Evolutionary conservation across 2,329 filamentous ascomycete species (phyloP).

Genomic region (Grosmannia penicillata): DNA sequence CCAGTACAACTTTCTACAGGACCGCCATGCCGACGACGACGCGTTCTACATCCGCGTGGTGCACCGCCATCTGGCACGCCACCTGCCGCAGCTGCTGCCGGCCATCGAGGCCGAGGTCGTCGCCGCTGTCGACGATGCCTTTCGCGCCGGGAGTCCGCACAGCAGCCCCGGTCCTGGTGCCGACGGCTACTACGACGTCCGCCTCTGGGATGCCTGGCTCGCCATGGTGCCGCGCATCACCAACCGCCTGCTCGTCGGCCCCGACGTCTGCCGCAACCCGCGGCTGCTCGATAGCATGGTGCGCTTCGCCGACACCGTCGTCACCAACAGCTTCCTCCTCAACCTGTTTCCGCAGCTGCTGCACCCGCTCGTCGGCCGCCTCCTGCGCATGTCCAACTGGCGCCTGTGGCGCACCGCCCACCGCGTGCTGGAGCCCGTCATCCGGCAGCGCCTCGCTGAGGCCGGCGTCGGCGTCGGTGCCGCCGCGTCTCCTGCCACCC

Average conservation of each 20-base stretch:
- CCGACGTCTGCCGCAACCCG: constrained; percentile 23
- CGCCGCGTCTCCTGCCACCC: no score
- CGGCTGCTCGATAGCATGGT: constrained; percentile 31
- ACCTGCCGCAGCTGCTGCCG: constrained; percentile 23
- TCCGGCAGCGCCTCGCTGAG: constrained; percentile 32
- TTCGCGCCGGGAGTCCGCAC: constrained; percentile 14
- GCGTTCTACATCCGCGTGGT: constrained; percentile 25
- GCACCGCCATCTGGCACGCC: constrained; percentile 27
- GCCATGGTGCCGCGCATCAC: constrained; percentile 26
- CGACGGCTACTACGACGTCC: constrained; percentile 21
- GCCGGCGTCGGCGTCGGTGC: constrained; percentile 23
- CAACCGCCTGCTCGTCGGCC: constrained; percentile 27
- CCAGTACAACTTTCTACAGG: constrained; percentile 25
- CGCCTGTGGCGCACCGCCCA: constrained; percentile 30
- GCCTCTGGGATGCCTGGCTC: constrained; percentile 29
- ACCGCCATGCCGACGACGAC: constrained; percentile 10
- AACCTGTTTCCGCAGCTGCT: constrained; percentile 30
- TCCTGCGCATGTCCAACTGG: constrained; percentile 29
- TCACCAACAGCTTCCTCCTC: constrained; percentile 29
- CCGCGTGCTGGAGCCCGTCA: constrained; percentile 28
- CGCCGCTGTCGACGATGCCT: constrained; percentile 18
- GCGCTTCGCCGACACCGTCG: constrained; percentile 32
- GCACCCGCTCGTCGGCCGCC: constrained; percentile 31
- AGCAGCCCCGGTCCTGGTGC: neutral
- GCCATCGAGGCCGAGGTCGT: constrained; percentile 25